Conservation (phyloP, 345 rosid species). For the Citrus australasica region DNA sequence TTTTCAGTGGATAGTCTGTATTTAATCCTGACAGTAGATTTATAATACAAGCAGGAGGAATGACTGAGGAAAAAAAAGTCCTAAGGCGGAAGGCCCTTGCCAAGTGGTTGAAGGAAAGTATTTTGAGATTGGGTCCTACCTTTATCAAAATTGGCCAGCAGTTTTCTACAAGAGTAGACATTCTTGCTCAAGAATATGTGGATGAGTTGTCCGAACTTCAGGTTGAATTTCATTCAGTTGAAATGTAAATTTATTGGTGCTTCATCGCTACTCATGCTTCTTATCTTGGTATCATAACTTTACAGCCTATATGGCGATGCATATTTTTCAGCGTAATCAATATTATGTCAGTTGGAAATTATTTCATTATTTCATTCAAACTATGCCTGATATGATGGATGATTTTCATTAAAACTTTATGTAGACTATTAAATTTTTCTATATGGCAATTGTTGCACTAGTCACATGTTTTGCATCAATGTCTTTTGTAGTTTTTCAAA, state of each 20-base stretch:
- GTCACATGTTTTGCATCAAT: not conserved
- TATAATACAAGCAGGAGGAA: conserved; percentile 65
- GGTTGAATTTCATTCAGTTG: conserved; percentile 38
- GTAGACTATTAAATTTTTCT: not conserved
- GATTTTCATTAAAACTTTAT: not conserved
- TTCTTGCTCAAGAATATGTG: conserved; percentile 97
- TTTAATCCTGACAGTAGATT: conserved; percentile 2
- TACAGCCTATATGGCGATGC: not conserved
- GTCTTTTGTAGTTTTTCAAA: not conserved
- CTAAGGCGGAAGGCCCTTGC: conserved; percentile 69
- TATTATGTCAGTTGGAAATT: not conserved
- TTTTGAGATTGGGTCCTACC: conserved; percentile 92
- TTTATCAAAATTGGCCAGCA: conserved; percentile 98
- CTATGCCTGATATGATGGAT: not conserved
- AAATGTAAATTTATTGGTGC: not conserved
- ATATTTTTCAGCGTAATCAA: not conserved
- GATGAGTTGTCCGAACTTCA: conserved; percentile 97
- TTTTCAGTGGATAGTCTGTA: not conserved
- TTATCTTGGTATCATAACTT: not conserved
- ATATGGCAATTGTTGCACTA: not conserved
- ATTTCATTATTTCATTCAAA: not conserved
- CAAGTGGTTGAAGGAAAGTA: conserved; percentile 90
- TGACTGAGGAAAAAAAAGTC: conserved; percentile 78
- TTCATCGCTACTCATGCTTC: not conserved
- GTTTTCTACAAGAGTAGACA: conserved; percentile 96